phyloP scores from a whole-genome alignment of 441 rosid genomes.

The Populus trichocarpa region DNA sequence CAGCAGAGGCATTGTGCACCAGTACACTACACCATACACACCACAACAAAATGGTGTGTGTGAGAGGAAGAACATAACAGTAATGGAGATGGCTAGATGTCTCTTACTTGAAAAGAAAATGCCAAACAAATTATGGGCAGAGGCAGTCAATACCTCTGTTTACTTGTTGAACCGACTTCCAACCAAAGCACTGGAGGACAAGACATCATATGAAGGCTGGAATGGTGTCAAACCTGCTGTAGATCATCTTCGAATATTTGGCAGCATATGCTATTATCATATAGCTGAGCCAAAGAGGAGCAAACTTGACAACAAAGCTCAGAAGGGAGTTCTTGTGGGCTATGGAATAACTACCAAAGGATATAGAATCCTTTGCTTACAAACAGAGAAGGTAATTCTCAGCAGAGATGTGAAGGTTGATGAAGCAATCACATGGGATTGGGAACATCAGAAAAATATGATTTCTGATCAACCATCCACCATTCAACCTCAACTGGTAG shows the following conservation, averaged over 20 bases:
- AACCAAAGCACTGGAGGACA: not conserved
- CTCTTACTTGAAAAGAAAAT: not conserved
- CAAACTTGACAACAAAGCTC: not conserved
- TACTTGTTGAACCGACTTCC: not conserved
- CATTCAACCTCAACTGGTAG: not conserved
- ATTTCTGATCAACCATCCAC: not conserved
- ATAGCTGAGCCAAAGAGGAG: not conserved
- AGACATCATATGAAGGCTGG: not conserved
- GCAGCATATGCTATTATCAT: not conserved
- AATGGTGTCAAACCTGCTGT: not conserved
- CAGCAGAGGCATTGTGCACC: not conserved
- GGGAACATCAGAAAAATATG: not conserved
- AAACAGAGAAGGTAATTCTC: not conserved
- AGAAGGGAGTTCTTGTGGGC: not conserved
- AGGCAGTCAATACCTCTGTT: not conserved
- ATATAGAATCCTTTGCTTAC: not conserved
- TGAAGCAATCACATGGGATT: not conserved
- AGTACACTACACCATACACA: not conserved
- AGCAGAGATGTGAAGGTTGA: not conserved
- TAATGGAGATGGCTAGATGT: not conserved
- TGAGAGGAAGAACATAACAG: not conserved
- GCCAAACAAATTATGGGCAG: not conserved
- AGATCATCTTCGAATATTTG: not conserved
- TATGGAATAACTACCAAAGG: not conserved
- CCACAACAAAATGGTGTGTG: not conserved